phyloP scores from a whole-genome alignment of 2,329 filamentous ascomycete genomes.

The Pestalotiopsis fici region DNA sequence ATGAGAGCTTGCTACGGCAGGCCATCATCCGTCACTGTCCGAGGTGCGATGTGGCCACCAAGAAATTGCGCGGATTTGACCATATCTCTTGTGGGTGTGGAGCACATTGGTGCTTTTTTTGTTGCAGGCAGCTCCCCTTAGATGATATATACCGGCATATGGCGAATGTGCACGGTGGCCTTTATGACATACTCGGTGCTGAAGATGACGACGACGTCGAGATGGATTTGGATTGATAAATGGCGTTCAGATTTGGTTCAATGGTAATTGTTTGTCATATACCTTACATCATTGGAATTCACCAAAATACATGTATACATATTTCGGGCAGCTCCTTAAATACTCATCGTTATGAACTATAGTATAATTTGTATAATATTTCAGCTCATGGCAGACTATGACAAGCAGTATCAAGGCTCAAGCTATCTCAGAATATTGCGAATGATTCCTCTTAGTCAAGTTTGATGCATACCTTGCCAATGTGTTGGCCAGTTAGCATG shows the following conservation, averaged over 20 bases:
- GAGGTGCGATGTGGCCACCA: constrained; percentile 34
- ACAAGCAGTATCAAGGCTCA: too few species aligned
- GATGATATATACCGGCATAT: not conserved
- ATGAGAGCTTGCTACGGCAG: not conserved
- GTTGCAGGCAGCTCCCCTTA: constrained; percentile 27
- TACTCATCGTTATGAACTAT: too few species aligned
- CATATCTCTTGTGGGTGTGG: constrained; percentile 39
- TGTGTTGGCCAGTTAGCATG: not conserved
- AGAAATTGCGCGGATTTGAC: constrained; percentile 38
- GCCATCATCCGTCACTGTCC: constrained; percentile 32
- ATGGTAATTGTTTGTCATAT: too few species aligned
- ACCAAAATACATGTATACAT: too few species aligned
- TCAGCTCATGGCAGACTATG: too few species aligned
- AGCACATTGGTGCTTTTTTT: constrained; percentile 42
- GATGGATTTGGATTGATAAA: not conserved
- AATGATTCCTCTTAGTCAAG: not conserved
- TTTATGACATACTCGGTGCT: not conserved
- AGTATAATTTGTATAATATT: too few species aligned
- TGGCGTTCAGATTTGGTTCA: not conserved
- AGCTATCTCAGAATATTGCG: not conserved
- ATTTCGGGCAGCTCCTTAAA: too few species aligned
- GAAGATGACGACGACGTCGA: not conserved
- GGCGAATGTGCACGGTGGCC: not conserved
- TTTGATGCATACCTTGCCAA: not conserved
- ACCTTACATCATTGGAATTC: too few species aligned